phyloP scores from a whole-genome alignment of 2,329 filamentous ascomycete genomes.

The Colletotrichum tofieldiae region DNA sequence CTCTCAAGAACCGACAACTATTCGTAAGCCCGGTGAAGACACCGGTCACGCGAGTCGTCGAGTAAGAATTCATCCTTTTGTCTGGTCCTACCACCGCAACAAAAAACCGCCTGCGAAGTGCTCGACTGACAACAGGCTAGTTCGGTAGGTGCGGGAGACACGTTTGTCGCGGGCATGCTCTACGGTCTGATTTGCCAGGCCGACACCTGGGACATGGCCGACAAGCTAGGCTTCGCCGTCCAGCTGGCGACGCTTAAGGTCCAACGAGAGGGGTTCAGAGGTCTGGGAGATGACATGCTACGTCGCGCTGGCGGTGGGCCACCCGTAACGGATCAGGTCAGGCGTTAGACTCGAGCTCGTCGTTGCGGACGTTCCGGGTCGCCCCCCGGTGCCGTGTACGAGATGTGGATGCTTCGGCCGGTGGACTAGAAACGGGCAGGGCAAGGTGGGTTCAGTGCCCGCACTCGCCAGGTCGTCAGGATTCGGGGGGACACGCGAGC shows the following conservation, averaged over 20 bases:
- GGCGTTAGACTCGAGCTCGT: slow-evolving; percentile 16
- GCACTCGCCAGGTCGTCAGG: slow-evolving; percentile 32
- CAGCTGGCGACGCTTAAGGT: slow-evolving; percentile 79
- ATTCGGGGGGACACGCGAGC: slow-evolving; percentile 20
- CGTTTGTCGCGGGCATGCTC: slow-evolving; percentile 81
- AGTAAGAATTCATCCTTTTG: slow-evolving; percentile 64
- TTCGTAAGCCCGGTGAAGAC: slow-evolving; percentile 61
- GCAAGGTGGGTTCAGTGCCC: slow-evolving; percentile 30
- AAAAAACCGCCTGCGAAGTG: not conserved
- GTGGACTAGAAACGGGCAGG: slow-evolving; percentile 28
- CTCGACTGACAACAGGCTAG: slow-evolving; percentile 56
- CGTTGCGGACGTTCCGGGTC: slow-evolving; percentile 28
- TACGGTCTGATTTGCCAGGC: slow-evolving; percentile 70
- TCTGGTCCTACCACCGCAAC: not conserved
- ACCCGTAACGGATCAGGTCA: slow-evolving; percentile 38
- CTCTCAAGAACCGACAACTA: slow-evolving; percentile 53
- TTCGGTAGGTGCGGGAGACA: slow-evolving; percentile 82
- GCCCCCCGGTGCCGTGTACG: slow-evolving; percentile 31
- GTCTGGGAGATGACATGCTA: slow-evolving; percentile 58
- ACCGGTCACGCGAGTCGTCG: slow-evolving; percentile 63
- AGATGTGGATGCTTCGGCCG: slow-evolving; percentile 36
- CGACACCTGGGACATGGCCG: slow-evolving; percentile 63
- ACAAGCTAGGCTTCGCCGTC: slow-evolving; percentile 74
- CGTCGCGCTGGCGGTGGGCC: slow-evolving; percentile 44
- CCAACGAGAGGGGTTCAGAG: slow-evolving; percentile 75